Conservation (phyloP, 768 basidiomycete species). For the Suillus occidentalis region DNA sequence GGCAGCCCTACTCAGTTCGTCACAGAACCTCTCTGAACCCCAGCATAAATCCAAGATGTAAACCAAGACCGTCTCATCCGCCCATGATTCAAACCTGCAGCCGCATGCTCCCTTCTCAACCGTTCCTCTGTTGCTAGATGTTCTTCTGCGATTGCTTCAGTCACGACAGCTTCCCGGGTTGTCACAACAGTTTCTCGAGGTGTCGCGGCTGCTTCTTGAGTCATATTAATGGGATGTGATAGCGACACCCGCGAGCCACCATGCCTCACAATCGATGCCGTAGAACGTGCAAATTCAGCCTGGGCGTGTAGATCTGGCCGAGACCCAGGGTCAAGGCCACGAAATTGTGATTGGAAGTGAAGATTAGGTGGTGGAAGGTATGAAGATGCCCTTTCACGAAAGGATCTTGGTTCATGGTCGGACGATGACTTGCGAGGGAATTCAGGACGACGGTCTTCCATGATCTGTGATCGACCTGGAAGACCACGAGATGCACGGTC, state of each 20-base stretch:
- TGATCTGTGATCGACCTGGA: conserved; percentile 8
- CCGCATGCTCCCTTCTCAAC: conserved; percentile 54
- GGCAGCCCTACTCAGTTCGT: not conserved
- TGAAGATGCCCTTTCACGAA: conserved; percentile 11
- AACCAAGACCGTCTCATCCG: conserved; percentile 52
- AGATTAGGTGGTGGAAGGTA: conserved; percentile 9
- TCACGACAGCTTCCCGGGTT: conserved; percentile 60
- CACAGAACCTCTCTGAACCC: conserved; percentile 25
- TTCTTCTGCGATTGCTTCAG: conserved; percentile 73
- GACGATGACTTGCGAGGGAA: conserved; percentile 3
- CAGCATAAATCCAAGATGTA: conserved; percentile 64
- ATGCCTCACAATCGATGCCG: conserved; percentile 15
- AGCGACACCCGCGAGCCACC: conserved; percentile 15
- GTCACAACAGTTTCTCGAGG: conserved; percentile 55
- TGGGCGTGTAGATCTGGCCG: conserved; percentile 48
- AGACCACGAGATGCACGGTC: conserved; percentile 5
- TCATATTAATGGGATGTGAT: conserved; percentile 42
- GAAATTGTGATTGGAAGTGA: not conserved
- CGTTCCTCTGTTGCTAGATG: conserved; percentile 53
- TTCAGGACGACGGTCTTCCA: conserved; percentile 1
- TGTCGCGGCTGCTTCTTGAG: not conserved
- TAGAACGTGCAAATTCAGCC: conserved; percentile 36
- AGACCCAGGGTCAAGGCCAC: conserved; percentile 35
- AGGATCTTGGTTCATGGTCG: not conserved
- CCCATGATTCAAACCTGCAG: conserved; percentile 44